These are phyloP conservation scores for Tetrahymena borealis DNA, from an alignment of 73 alveolate genomes.

Conservation along the genomic window DNA sequence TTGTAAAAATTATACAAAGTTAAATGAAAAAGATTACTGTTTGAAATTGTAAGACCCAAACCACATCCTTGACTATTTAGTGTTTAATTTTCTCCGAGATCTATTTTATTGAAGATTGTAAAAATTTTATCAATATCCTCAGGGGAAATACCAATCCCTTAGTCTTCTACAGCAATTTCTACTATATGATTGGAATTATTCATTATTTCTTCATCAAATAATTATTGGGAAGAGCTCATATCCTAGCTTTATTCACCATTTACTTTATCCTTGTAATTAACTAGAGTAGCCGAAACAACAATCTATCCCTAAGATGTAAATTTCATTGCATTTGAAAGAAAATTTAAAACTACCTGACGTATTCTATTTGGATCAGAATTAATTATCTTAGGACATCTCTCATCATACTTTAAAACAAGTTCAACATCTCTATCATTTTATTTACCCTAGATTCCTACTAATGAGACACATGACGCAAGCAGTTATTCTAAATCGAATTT, in stretches of 20 bases:
- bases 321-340: slow-evolving; percentile 28
- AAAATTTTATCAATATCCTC: not conserved
- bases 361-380: slow-evolving; percentile 28
- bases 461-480: not conserved
- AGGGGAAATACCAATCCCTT: not conserved
- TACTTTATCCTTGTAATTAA: not conserved
- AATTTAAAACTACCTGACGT: slow-evolving; percentile 8
- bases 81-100: not conserved
- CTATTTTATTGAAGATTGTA: not conserved
- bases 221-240: too few species aligned
- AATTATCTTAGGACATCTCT: not conserved
- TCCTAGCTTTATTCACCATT: too few species aligned
- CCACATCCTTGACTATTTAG: not conserved
- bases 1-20: not conserved
- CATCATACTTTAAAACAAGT: slow-evolving; percentile 1
- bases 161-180: not conserved
- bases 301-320: slow-evolving; percentile 9
- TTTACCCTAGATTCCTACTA: not conserved
- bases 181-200: not conserved
- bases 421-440: not conserved
- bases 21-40: not conserved
- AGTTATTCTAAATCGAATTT: not conserved
- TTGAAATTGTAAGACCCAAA: not conserved
- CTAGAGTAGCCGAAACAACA: not conserved
- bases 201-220: not conserved